Percentiles rank a stretch among this genome's conserved stretches.
Evolutionary conservation across 495 filamentous ascomycete species (phyloP).

Genomic region (Hypoxylon subgilvum): DNA sequence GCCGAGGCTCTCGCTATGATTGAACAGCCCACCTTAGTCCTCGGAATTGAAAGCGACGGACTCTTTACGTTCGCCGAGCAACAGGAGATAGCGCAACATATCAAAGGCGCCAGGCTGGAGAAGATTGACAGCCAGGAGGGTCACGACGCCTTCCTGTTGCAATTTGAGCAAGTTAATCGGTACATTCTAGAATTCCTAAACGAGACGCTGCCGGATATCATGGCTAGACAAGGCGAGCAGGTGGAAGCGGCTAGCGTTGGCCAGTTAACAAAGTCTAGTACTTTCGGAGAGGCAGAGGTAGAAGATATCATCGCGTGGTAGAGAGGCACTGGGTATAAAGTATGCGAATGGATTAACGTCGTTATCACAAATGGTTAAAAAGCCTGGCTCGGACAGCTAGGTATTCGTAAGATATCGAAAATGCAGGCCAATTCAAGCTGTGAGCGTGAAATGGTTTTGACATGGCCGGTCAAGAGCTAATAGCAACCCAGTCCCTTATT

Average conservation of each 20-base stretch:
- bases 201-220: constrained; percentile 84
- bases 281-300: constrained; percentile 93
- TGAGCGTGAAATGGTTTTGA: too few relatives aligned
- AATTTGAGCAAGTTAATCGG: constrained; percentile 94
- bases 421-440: too few relatives aligned
- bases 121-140: constrained; percentile 93
- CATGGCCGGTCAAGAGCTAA: too few relatives aligned
- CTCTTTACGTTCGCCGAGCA: constrained; percentile 97
- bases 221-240: constrained; percentile 64
- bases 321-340: constrained; percentile 9
- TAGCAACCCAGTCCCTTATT: too few relatives aligned
- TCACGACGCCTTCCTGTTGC: constrained; percentile 93
- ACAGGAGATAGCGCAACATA: constrained; percentile 82
- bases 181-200: constrained; percentile 85
- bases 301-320: constrained; percentile 98
- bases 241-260: constrained; percentile 54
- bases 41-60: constrained; percentile 93
- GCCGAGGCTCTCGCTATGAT: constrained; percentile 78
- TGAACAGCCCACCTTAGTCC: constrained; percentile 82
- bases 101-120: constrained; percentile 76
- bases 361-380: neutral
- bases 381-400: too few relatives aligned
- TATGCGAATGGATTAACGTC: neutral
- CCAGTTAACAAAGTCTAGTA: constrained; percentile 75
- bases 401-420: too few relatives aligned